Conservation (phyloP, 495 filamentous ascomycete species). For the Polyplosphaeria fusca region DNA sequence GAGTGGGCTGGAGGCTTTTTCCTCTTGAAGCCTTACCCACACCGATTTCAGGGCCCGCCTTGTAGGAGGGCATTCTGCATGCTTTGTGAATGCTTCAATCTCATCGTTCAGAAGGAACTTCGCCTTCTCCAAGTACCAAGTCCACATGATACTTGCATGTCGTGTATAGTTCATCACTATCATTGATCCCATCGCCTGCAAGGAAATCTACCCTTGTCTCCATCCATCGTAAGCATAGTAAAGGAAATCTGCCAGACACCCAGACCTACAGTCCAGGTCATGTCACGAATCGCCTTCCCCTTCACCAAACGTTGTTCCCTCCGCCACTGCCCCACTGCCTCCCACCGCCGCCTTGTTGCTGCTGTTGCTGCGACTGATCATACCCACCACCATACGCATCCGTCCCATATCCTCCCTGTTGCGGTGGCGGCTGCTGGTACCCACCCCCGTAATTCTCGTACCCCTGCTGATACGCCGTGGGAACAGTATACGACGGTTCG, state of each 20-base stretch:
- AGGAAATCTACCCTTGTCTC: too few species aligned
- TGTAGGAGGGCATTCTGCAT: too few species aligned
- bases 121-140: too few species aligned
- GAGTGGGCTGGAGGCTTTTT: neutral
- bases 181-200: too few species aligned
- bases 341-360: constrained; percentile 6
- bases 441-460: constrained; percentile 34
- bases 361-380: constrained; percentile 2
- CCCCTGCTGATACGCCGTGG: constrained; percentile 42
- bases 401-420: constrained; percentile 18
- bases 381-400: constrained; percentile 17
- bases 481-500: constrained; percentile 34
- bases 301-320: constrained; percentile 8
- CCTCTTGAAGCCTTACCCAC: too few species aligned
- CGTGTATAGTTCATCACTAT: too few species aligned
- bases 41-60: too few species aligned
- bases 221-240: too few species aligned
- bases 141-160: too few species aligned
- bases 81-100: too few species aligned
- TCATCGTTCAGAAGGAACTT: too few species aligned
- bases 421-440: constrained; percentile 4
- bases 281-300: neutral
- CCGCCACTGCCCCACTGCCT: constrained; percentile 14
- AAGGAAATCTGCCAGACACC: too few species aligned
- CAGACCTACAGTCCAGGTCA: neutral